phyloP scores from a whole-genome alignment of 2,329 filamentous ascomycete species.

The Aspergillus pseudotamarii region DNA sequence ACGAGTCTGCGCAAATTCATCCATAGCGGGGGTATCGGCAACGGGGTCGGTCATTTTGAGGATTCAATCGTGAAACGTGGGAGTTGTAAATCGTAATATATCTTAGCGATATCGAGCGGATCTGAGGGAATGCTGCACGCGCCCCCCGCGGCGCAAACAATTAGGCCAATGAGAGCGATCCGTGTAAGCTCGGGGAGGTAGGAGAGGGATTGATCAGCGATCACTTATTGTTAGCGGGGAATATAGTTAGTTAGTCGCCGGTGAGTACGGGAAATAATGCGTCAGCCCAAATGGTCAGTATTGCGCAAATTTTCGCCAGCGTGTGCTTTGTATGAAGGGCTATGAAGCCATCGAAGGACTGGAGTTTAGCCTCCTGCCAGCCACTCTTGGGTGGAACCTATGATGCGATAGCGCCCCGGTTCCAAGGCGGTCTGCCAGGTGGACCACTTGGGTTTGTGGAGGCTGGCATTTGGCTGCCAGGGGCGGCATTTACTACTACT shows the following conservation, averaged over 20 bases:
- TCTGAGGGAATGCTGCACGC: slow-evolving; percentile 16
- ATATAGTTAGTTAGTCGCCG: slow-evolving; percentile 6
- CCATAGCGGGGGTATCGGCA: slow-evolving; percentile 34
- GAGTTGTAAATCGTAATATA: slow-evolving; percentile 4
- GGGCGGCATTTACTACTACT: neutral
- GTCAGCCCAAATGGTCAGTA: neutral
- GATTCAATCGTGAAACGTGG: slow-evolving; percentile 8
- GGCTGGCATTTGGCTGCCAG: neutral
- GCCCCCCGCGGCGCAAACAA: slow-evolving; percentile 23
- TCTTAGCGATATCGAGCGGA: slow-evolving; percentile 10
- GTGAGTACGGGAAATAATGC: neutral
- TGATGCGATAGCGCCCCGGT: neutral
- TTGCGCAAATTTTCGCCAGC: neutral
- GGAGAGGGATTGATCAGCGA: slow-evolving; percentile 5
- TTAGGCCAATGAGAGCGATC: slow-evolving; percentile 25
- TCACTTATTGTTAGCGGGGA: slow-evolving; percentile 10
- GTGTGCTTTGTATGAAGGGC: neutral
- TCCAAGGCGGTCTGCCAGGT: slow-evolving; percentile 8
- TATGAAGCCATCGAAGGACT: neutral
- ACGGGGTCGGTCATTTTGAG: slow-evolving; percentile 15
- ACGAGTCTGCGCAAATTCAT: slow-evolving; percentile 54
- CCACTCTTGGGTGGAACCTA: neutral
- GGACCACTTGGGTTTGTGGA: slow-evolving; percentile 1
- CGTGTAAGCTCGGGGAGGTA: slow-evolving; percentile 20
- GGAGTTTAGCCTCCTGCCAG: neutral